A percentile compares a stretch with the other conserved stretches of the same genome.
Conservation (phyloP, 2,329 filamentous ascomycete species). For the Nigrospora oryzae region DNA sequence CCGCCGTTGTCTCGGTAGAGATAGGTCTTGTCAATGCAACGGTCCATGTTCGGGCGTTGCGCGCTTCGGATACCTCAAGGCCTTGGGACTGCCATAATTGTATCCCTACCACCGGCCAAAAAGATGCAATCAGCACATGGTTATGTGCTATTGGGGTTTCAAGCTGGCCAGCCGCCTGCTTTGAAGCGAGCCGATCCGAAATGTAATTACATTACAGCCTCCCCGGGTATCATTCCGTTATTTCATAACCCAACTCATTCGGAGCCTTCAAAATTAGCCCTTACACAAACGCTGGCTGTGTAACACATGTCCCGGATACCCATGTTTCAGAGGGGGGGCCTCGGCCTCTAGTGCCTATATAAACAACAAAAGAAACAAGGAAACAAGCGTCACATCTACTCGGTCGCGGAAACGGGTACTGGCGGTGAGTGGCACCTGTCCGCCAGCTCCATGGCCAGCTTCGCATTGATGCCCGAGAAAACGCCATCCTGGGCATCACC, state of each 20-base stretch:
- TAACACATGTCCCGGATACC: neutral
- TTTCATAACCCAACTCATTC: neutral
- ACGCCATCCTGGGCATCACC: conserved; percentile 25
- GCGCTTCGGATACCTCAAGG: too few species aligned
- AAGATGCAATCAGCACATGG: too few species aligned
- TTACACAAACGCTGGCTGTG: neutral
- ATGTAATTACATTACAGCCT: neutral
- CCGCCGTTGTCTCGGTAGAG: too few species aligned
- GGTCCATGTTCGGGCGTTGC: too few species aligned
- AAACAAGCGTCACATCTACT: neutral
- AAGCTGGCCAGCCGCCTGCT: too few species aligned
- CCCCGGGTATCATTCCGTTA: neutral
- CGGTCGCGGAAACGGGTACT: neutral
- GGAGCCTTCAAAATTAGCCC: too few species aligned
- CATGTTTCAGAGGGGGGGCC: neutral
- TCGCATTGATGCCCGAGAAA: conserved; percentile 29
- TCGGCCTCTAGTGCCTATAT: neutral
- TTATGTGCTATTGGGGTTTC: too few species aligned
- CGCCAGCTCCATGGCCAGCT: conserved; percentile 14
- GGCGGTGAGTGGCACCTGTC: conserved; percentile 15
- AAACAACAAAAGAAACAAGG: neutral
- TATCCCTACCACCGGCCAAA: too few species aligned
- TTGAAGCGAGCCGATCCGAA: too few species aligned
- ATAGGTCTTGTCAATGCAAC: too few species aligned
- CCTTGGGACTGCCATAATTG: too few species aligned